Base-by-base conservation (phyloP, 2,329 filamentous ascomycete species). In the Hyphodiscus sp. region DNA sequence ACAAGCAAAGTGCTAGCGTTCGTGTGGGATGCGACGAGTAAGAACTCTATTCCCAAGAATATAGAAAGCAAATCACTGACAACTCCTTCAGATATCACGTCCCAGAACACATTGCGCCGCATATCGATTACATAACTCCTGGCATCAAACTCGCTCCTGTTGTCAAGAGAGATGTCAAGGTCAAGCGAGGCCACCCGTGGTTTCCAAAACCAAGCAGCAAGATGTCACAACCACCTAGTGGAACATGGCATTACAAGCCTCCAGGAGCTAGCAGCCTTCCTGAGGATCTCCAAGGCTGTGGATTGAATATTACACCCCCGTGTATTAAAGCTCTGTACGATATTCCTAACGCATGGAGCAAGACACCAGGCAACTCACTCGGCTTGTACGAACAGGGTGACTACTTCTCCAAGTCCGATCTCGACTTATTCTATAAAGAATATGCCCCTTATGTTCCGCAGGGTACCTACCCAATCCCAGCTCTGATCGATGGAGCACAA, bases 51-150 rank as follows among this genome's bases (percentile, higher is more conserved):
- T 49, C 18, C n/a, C 5, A 7, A 20, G 6, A 2, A 20, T 26
- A 13, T 18, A 15, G 41, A 44, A 45, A 33, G 56, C 29, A 19
- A 41, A 9, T 38, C 7, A 16, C 26, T 41, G 19, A 8, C 33
- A n/a, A 50, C 5, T 29, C 1, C 9, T 47, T 13, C 33, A 38
- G 61, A 47, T 75, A 76, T 55, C 69, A 71, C 52, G 63, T 76
- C 20, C 74, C 74, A 13, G 62, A 69, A n/a, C 64, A 71, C 47
- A 41, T 76, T 20, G 64, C 68, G 47, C 51, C 62, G 8, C 72
- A 76, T 51, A 67, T 77, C 49, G 74, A 77, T 62, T 76, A 74
- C 57, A 71, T 77, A 29, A 76, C 70, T 1, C 75, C 74, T 1
- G 73, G 72, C 20, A 65, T 75, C 47, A 73, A 73, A 30, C 58